A percentile compares a stretch with the other conserved stretches of the same genome.
Evolutionary conservation across 2,329 filamentous ascomycete species (phyloP).

Genomic region (Xylaria hypoxylon): DNA sequence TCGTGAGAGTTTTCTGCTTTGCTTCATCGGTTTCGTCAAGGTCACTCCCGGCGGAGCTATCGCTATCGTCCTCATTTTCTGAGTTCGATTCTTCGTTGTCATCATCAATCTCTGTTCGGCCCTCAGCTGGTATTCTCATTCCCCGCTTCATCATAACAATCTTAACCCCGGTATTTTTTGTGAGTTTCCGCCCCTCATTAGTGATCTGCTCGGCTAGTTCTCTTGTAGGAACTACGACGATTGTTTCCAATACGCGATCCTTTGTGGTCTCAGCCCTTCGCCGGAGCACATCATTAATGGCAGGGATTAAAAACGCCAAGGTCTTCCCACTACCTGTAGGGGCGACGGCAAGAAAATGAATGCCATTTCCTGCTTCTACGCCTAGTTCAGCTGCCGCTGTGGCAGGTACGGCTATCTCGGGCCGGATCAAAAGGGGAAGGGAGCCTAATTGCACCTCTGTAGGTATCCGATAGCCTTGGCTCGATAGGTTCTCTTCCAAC

Average conservation of each 20-base stretch:
- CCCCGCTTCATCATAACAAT: slow-evolving; percentile 87
- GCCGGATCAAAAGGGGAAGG: slow-evolving; percentile 79
- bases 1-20: slow-evolving; percentile 63
- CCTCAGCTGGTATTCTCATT: slow-evolving; percentile 72
- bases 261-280: slow-evolving; percentile 61
- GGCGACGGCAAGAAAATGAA: slow-evolving; percentile 88
- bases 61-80: slow-evolving; percentile 40
- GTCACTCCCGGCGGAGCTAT: slow-evolving; percentile 54
- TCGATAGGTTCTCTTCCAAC: slow-evolving; percentile 80
- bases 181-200: slow-evolving; percentile 86
- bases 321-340: slow-evolving; percentile 98
- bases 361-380: slow-evolving; percentile 48
- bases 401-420: slow-evolving; percentile 60
- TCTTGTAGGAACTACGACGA: slow-evolving; percentile 82
- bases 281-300: slow-evolving; percentile 79
- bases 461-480: slow-evolving; percentile 87
- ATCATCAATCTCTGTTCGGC: slow-evolving; percentile 43
- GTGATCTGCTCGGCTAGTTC: slow-evolving; percentile 84
- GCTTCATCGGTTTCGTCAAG: slow-evolving; percentile 54
- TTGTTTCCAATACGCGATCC: slow-evolving; percentile 68
- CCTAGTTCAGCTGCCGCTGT: slow-evolving; percentile 53
- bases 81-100: slow-evolving; percentile 40
- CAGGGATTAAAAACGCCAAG: slow-evolving; percentile 88
- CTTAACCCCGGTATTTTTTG: slow-evolving; percentile 79
- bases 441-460: slow-evolving; percentile 94